phyloP scores from a whole-genome alignment of 805 yeast genomes.

The Monosporozyma yasuniensis region DNA sequence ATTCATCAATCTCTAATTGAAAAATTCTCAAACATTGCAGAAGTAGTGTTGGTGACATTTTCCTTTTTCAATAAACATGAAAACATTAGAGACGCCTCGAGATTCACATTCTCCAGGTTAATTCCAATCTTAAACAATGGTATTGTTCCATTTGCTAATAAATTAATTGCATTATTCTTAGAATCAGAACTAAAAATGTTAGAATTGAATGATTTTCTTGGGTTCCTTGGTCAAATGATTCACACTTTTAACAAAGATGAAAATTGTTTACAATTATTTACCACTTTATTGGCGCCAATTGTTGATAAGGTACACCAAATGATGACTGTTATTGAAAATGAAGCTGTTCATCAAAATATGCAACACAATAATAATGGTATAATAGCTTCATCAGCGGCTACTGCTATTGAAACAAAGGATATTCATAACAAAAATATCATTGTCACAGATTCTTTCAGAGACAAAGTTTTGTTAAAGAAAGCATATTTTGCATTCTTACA shows the following conservation, averaged over 20 bases:
- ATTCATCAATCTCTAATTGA: slow-evolving; percentile 30
- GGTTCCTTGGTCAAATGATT: slow-evolving; percentile 80
- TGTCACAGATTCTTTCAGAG: slow-evolving; percentile 58
- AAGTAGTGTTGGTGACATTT: slow-evolving; percentile 74
- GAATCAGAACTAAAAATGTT: slow-evolving; percentile 45
- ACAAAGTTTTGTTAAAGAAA: slow-evolving; percentile 56
- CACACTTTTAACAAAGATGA: slow-evolving; percentile 65
- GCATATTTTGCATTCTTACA: slow-evolving; percentile 62
- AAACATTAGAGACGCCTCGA: slow-evolving; percentile 70
- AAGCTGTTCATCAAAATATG: slow-evolving; percentile 18
- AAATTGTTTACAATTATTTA: slow-evolving; percentile 61
- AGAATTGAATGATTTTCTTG: slow-evolving; percentile 72
- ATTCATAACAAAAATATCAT: slow-evolving; percentile 21
- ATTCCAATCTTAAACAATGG: slow-evolving; percentile 58
- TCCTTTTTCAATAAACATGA: slow-evolving; percentile 63
- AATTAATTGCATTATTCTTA: slow-evolving; percentile 60
- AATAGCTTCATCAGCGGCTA: not conserved
- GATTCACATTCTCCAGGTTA: slow-evolving; percentile 81
- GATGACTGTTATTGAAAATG: slow-evolving; percentile 37
- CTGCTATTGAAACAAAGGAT: slow-evolving; percentile 5
- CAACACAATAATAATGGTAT: not conserved
- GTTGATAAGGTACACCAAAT: slow-evolving; percentile 50
- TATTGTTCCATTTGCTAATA: slow-evolving; percentile 48
- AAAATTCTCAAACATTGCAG: slow-evolving; percentile 61
- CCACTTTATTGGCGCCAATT: slow-evolving; percentile 68